phyloP scores from a whole-genome alignment of 2,329 filamentous ascomycete species.

The Talaromyces sp. region DNA sequence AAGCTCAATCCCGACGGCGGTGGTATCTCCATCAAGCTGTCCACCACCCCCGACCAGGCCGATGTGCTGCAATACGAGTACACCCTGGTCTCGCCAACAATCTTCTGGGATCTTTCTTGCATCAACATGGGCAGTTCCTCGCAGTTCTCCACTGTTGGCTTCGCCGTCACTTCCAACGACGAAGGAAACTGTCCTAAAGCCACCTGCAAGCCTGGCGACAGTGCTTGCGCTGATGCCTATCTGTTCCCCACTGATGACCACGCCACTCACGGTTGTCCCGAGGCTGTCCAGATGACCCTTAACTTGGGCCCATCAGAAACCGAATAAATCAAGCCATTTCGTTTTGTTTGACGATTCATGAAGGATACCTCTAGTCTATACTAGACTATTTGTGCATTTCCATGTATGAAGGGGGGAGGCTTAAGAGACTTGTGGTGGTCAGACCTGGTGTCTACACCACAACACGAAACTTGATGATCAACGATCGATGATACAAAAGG shows the following conservation, averaged over 20 bases:
- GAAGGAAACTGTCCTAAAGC: slow-evolving; percentile 27
- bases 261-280: slow-evolving; percentile 37
- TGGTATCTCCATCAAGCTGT: slow-evolving; percentile 38
- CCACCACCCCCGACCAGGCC: slow-evolving; percentile 23
- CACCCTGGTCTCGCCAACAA: slow-evolving; percentile 24
- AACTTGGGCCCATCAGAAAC: slow-evolving; percentile 22
- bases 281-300: slow-evolving; percentile 28
- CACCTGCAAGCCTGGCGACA: slow-evolving; percentile 30
- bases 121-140: slow-evolving; percentile 28
- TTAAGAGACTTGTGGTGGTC: background rate
- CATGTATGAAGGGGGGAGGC: background rate
- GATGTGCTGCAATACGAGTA: slow-evolving; percentile 40
- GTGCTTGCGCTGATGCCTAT: slow-evolving; percentile 33
- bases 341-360: background rate
- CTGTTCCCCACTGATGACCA: slow-evolving; percentile 35
- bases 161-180: slow-evolving; percentile 26
- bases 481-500: background rate
- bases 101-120: slow-evolving; percentile 36
- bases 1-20: slow-evolving; percentile 31
- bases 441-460: background rate
- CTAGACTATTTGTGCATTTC: background rate
- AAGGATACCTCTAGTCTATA: background rate
- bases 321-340: slow-evolving; percentile 2
- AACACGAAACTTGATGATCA: background rate
- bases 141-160: slow-evolving; percentile 29